Conservation (phyloP, 306 rosid species). For the Cucumis hystrix region DNA sequence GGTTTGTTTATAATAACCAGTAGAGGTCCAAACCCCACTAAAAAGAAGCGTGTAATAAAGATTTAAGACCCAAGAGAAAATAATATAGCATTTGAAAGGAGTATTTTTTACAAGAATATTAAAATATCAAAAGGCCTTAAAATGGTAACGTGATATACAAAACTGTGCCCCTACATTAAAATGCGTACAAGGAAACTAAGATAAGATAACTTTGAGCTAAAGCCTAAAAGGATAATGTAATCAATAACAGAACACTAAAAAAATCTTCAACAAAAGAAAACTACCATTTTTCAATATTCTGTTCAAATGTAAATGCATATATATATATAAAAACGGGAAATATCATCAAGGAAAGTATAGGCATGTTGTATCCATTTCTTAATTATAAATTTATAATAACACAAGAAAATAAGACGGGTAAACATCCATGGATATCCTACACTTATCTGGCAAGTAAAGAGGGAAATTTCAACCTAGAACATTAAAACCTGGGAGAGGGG, state of each 20-base stretch:
- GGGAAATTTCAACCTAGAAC: background rate
- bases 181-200: background rate
- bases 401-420: background rate
- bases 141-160: background rate
- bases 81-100: background rate
- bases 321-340: background rate
- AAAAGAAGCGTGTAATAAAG: background rate
- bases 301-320: background rate
- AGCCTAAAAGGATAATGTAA: background rate
- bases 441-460: background rate
- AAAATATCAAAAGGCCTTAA: background rate
- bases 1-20: background rate
- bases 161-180: background rate
- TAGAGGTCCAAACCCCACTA: background rate
- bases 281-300: background rate
- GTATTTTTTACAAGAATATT: background rate
- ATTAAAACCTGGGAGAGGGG: background rate
- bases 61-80: background rate
- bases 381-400: background rate
- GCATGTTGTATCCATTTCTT: background rate
- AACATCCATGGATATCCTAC: background rate
- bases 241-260: background rate
- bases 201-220: background rate
- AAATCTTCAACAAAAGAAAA: background rate
- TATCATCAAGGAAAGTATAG: background rate